Percentiles rank a stretch among this genome's conserved stretches.
Conservation (phyloP, 2,329 filamentous ascomycete genomes). For the Ceratocystis alfenasii region DNA sequence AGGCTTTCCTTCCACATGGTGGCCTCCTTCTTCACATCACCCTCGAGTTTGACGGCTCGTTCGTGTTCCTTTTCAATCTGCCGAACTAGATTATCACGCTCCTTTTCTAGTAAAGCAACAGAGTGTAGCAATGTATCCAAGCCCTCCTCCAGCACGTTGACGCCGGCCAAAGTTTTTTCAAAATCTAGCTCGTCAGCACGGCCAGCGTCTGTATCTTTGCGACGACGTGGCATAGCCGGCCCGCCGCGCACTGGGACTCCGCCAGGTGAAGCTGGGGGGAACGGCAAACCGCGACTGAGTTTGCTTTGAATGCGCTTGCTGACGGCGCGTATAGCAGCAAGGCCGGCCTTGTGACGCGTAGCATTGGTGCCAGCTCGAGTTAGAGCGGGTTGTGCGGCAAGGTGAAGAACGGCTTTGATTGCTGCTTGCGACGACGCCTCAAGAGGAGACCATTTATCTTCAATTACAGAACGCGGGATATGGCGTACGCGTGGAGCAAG, state of each 20-base stretch:
- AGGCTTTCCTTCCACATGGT: conserved; percentile 39
- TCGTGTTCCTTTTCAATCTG: conserved; percentile 46
- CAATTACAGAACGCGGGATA: conserved; percentile 52
- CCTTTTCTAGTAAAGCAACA: conserved; percentile 46
- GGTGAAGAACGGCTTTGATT: conserved; percentile 44
- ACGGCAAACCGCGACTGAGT: conserved; percentile 50
- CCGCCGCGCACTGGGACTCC: conserved; percentile 11
- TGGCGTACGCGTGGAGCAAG: conserved; percentile 40
- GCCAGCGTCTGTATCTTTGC: conserved; percentile 29
- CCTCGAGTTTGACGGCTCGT: conserved; percentile 39
- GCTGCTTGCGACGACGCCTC: conserved; percentile 42
- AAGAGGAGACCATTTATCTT: conserved; percentile 52
- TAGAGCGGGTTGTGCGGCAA: conserved; percentile 51
- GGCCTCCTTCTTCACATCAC: conserved; percentile 44
- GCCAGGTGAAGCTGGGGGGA: conserved; percentile 42
- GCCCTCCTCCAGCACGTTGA: conserved; percentile 42
- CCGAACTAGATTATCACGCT: conserved; percentile 45
- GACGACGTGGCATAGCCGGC: conserved; percentile 26
- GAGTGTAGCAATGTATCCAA: conserved; percentile 52
- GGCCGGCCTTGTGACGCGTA: conserved; percentile 41
- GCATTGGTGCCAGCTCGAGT: conserved; percentile 41
- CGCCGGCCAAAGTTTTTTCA: conserved; percentile 51
- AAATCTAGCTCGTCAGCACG: conserved; percentile 52
- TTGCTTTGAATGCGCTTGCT: conserved; percentile 46
- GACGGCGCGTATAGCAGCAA: conserved; percentile 44